Percentiles rank a stretch among this genome's conserved stretches.
Conservation (phyloP, 1,139 yeast genomes). For the Cylindricascospora bacillispora region DNA sequence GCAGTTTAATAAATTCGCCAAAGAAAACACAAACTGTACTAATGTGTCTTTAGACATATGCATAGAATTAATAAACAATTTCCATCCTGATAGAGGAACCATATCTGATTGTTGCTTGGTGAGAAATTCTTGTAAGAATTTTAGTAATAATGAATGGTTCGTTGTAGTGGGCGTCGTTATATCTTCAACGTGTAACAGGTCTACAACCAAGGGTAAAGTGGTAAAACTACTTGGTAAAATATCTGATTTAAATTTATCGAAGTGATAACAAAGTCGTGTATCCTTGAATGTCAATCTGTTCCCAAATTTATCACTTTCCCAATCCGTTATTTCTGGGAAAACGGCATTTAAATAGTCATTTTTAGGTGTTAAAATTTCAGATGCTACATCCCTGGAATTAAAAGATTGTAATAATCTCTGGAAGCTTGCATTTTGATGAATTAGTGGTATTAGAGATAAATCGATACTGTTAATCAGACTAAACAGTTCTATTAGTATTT, state of each 20-base stretch:
- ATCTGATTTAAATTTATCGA: slow-evolving; percentile 6
- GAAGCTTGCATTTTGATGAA: slow-evolving; percentile 4
- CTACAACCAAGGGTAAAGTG: no score
- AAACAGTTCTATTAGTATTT: slow-evolving; percentile 13
- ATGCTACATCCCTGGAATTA: no score
- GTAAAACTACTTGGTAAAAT: neutral
- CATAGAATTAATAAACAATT: no score
- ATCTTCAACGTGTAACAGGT: no score
- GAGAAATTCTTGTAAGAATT: no score
- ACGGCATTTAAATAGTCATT: neutral
- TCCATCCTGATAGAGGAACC: no score
- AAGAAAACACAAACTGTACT: neutral
- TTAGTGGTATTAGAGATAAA: slow-evolving; percentile 9
- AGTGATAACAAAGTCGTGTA: slow-evolving; percentile 4
- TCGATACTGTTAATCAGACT: slow-evolving; percentile 19
- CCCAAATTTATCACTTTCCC: slow-evolving; percentile 5
- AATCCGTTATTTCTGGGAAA: neutral
- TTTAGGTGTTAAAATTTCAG: neutral
- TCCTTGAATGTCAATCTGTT: slow-evolving; percentile 8
- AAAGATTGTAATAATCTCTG: neutral
- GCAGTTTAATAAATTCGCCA: neutral
- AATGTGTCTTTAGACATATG: neutral
- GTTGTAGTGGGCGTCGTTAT: no score
- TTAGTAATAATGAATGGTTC: no score
- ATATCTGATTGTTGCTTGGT: no score